Evolutionary conservation across 2,329 filamentous ascomycete genomes (phyloP).

Genomic region (Cytospora leucostoma): DNA sequence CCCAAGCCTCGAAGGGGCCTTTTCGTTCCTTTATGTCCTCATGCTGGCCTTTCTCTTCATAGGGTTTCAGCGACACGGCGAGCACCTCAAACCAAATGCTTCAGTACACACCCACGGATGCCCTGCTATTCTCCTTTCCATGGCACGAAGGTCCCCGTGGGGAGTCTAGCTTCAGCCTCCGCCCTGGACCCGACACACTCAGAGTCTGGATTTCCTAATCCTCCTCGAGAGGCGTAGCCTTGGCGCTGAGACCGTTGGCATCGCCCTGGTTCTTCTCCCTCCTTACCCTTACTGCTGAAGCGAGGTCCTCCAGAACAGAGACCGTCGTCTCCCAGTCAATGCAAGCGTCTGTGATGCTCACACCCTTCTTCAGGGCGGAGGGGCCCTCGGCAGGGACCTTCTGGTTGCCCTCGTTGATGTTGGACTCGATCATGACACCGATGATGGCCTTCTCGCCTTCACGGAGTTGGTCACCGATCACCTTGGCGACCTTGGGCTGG

Average conservation of each 20-base stretch:
- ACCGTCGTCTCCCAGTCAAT: constrained; percentile 91
- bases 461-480: constrained; percentile 80
- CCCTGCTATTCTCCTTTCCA: neutral
- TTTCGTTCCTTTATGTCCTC: neutral
- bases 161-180: neutral
- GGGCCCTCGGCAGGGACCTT: constrained; percentile 87
- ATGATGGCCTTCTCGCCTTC: constrained; percentile 86
- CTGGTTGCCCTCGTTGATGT: constrained; percentile 88
- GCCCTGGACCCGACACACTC: neutral
- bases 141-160: neutral
- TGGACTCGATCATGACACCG: constrained; percentile 98
- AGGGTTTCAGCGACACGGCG: neutral
- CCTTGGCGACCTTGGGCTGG: constrained; percentile 88
- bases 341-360: constrained; percentile 95
- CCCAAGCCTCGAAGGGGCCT: neutral
- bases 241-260: constrained; percentile 37
- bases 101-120: neutral
- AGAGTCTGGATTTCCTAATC: constrained; percentile 40
- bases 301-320: constrained; percentile 78
- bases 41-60: neutral
- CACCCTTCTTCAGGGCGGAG: constrained; percentile 76
- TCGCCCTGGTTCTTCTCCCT: constrained; percentile 55
- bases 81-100: neutral
- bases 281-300: constrained; percentile 77
- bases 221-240: constrained; percentile 54